phyloP scores from a whole-genome alignment of 371 early-diverging fungal species.

The Nematocida major region DNA sequence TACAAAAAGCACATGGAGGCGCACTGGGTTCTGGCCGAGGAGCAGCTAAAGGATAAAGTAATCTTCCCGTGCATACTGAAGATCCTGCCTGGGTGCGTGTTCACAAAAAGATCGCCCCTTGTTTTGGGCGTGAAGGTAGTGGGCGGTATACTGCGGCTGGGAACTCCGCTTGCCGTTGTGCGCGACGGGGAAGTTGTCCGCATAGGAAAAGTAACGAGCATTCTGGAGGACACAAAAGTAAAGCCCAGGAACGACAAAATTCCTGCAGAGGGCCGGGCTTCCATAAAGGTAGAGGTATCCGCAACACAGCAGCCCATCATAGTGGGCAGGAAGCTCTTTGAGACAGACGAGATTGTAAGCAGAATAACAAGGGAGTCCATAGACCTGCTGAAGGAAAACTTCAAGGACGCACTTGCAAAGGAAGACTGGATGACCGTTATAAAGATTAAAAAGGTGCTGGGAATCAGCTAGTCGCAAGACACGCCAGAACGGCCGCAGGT shows the following conservation, averaged over 20 bases:
- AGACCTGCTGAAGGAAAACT: constrained; percentile 85
- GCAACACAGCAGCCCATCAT: constrained; percentile 77
- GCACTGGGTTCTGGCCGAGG: constrained; percentile 74
- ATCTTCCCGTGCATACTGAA: constrained; percentile 88
- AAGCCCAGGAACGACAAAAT: constrained; percentile 72
- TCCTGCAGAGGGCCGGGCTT: constrained; percentile 73
- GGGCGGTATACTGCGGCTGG: constrained; percentile 80
- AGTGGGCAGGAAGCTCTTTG: constrained; percentile 86
- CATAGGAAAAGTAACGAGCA: constrained; percentile 85
- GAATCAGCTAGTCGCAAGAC: constrained; percentile 52
- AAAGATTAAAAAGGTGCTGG: constrained; percentile 67
- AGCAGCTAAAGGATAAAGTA: constrained; percentile 76
- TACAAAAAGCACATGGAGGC: constrained; percentile 75
- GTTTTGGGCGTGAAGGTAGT: constrained; percentile 90
- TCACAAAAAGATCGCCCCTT: constrained; percentile 90
- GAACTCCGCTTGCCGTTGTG: constrained; percentile 88
- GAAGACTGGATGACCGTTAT: constrained; percentile 82
- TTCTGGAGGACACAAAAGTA: constrained; percentile 86
- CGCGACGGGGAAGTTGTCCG: constrained; percentile 69
- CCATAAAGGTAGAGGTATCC: constrained; percentile 85
- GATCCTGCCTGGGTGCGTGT: constrained; percentile 84
- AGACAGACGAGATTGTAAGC: constrained; percentile 69
- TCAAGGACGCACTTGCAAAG: constrained; percentile 81
- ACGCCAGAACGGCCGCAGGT: background rate
- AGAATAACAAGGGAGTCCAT: constrained; percentile 82